Percentiles rank a stretch among this genome's conserved stretches.
Conservation (phyloP, 1,284 basidiomycete genomes). For the Cryptococcus deneoformans region DNA sequence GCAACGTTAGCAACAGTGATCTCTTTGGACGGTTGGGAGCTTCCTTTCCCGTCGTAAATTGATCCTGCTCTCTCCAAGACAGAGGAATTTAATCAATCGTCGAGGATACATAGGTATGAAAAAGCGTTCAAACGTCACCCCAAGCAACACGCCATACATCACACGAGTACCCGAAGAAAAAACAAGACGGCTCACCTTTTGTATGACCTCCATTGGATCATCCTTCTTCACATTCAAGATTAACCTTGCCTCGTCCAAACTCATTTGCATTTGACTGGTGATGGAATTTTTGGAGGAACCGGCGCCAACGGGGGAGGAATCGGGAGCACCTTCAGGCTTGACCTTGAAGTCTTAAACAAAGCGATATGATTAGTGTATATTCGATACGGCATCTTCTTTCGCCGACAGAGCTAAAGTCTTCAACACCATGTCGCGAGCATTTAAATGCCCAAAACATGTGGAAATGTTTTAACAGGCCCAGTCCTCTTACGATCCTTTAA, state of each 20-base stretch:
- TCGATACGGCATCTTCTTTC: too few relatives aligned
- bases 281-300: constrained; percentile 32
- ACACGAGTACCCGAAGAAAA: neutral
- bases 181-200: constrained; percentile 60
- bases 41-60: too few relatives aligned
- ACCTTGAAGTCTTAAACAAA: constrained; percentile 69
- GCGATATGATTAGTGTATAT: too few relatives aligned
- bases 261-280: constrained; percentile 80
- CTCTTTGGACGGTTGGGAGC: too few relatives aligned
- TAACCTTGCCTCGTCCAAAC: constrained; percentile 89
- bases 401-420: neutral
- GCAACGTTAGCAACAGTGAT: too few relatives aligned
- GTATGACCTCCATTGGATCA: constrained; percentile 63
- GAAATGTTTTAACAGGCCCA: neutral
- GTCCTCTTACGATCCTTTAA: neutral
- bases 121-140: neutral
- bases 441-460: too few relatives aligned
- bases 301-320: constrained; percentile 30
- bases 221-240: constrained; percentile 88
- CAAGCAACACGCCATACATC: neutral
- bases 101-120: neutral
- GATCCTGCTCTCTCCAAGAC: neutral
- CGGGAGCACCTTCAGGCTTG: constrained; percentile 55
- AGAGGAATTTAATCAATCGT: neutral
- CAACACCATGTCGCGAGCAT: neutral